Evolutionary conservation across 441 rosid species (phyloP), one percentile per base, ranked within the genome.

Genomic region (Gossypium trilobum): DNA sequence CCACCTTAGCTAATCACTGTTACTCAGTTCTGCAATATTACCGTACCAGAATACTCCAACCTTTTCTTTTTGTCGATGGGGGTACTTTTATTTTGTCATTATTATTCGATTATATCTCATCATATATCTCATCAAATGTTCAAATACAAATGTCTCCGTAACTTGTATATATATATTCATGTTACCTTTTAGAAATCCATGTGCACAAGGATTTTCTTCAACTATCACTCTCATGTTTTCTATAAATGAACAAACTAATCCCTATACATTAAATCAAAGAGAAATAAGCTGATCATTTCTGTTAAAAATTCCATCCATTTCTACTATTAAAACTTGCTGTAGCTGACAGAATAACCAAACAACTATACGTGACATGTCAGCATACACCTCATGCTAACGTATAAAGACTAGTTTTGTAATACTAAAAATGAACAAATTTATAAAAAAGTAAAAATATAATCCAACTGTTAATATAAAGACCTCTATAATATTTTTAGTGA

Each of bases 151-250:
- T 20, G 42, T 60, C n/a, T 55, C 13, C 19, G n/a, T 48, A 48
- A 13, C 16, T 48, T 14, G 17, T 50, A 14, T 4, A 50, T 4
- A 50, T 6, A 50, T 14, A 8, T 50, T 50, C 20, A 50, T 50
- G 42, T 36, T 36, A 7, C 42, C 42, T 36, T 36, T 36, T 36
- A 36, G 42, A 36, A 36, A 36, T 36, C 22, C 82, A 80, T 31
- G 77, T 74, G 6, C 70, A 79, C 52, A 77, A 80, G 23, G 89
- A 88, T 57, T 77, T 9, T 73, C 72, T 74, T 62, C 63, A 68
- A 60, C 22, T 31, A 14, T 46, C 22, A 29, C 50, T 62, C 16
- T 14, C 22, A 62, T 81, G 29, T 19, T 13, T 36, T 36, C 42
- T 7, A 36, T 31, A 5, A 1, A 5, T 36, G 10, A 1, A 36